These are phyloP conservation scores for Hura crepitans DNA, from an alignment of 441 rosid genomes.

Conservation along the genomic window DNA sequence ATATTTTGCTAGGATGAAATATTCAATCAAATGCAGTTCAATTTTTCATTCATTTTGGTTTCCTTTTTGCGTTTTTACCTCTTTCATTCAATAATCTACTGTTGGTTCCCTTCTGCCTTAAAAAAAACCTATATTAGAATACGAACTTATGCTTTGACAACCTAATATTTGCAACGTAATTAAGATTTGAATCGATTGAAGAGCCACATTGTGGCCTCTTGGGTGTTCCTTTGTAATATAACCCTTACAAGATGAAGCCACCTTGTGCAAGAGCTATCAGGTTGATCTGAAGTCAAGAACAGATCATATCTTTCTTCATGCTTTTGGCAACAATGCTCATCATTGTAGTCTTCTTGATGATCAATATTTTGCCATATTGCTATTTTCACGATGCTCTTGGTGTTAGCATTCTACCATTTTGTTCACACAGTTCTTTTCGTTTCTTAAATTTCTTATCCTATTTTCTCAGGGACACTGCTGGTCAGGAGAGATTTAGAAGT, in stretches of 20 bases:
- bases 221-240: neutral
- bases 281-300: neutral
- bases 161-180: neutral
- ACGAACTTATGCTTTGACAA: neutral
- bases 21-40: neutral
- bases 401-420: neutral
- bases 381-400: neutral
- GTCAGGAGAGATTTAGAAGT: slow-evolving; percentile 89
- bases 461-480: slow-evolving; percentile 79
- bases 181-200: neutral
- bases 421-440: neutral
- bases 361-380: neutral
- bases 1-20: neutral
- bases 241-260: neutral
- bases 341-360: neutral
- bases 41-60: neutral
- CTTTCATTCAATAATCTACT: neutral
- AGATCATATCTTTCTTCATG: neutral
- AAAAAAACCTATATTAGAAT: neutral
- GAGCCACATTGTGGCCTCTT: neutral
- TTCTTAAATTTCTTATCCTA: slow-evolving; percentile 1
- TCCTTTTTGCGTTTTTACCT: too few relatives aligned
- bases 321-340: neutral
- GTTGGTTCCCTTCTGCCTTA: neutral
- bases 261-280: neutral